A percentile compares a stretch with the other conserved stretches of the same genome.
phyloP scores from a whole-genome alignment of 257 asterid species.

The Scutellaria barbata region DNA sequence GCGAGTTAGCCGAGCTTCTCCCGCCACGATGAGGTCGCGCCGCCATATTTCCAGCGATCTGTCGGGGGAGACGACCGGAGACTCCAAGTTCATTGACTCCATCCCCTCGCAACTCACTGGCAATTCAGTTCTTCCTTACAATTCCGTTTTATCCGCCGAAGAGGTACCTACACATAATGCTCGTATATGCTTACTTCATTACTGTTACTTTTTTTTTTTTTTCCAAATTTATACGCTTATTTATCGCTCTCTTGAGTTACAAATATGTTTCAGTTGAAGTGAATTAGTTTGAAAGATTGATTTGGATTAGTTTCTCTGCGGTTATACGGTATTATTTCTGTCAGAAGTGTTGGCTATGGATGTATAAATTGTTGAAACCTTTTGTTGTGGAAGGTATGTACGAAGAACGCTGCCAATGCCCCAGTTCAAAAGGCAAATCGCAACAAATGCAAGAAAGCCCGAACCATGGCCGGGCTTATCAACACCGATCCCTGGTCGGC shows the following conservation, averaged over 20 bases:
- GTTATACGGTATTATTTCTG: background rate
- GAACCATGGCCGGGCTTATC: too few species aligned
- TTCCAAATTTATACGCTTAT: background rate
- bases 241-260: background rate
- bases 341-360: background rate
- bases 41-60: slow-evolving; percentile 64
- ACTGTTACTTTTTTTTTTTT: too few species aligned
- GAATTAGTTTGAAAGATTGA: background rate
- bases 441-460: too few species aligned
- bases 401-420: too few species aligned
- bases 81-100: slow-evolving; percentile 58
- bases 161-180: slow-evolving; percentile 46
- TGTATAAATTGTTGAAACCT: too few species aligned
- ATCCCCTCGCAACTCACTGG: slow-evolving; percentile 79
- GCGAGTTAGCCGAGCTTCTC: slow-evolving; percentile 56
- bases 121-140: slow-evolving; percentile 77
- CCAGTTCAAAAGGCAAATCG: too few species aligned
- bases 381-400: too few species aligned
- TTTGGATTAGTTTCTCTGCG: background rate
- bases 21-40: slow-evolving; percentile 56
- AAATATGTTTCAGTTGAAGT: too few species aligned
- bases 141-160: slow-evolving; percentile 54
- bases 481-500: too few species aligned
- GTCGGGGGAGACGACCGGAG: slow-evolving; percentile 53
- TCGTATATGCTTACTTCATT: background rate